Base-by-base conservation (phyloP, 1,284 basidiomycete genomes). In the Cryptococcus depauperatus region DNA sequence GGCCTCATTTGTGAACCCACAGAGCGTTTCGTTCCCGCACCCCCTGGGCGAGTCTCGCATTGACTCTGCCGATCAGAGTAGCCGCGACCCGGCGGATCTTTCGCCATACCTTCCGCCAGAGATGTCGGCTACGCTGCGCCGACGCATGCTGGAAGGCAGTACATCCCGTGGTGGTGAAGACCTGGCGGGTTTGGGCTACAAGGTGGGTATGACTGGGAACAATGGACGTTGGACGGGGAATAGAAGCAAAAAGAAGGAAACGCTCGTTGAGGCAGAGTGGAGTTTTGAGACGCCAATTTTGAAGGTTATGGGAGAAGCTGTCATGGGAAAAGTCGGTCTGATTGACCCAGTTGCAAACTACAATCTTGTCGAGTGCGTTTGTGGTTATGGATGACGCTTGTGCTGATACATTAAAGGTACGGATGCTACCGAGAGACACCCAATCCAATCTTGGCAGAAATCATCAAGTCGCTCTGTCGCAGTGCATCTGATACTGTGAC, bases 291-390 rank as follows among this genome's bases (percentile, higher is more conserved):
- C 35, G 11, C 54, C 56, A 3, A 25, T 53, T 16, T 27, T 41
- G 14, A 43, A 39, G 19, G 48, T 43, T 18, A 41, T 58, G 23
- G 23, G 34, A 13, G 37, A 50, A 8, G 41, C 41, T 2, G 39
- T 55, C n/a, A 18, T 34, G 14, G 29, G 26, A 5, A 41, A 29
- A 33, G 5, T 48, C 4, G 33, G 25, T 18, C n/a, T 35, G 18
- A 16, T 52, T 19, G 26, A 33, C 14, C 34, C 42, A 4, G 23
- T 39, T 14, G 50, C 46, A 3, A 40, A 47, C 13, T 48, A 43
- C n/a, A 43, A 55, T 29, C 16, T 58, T 9, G 54, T 38, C 23
- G 54, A 58, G 52, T 57, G 33, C 49, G 55, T 50, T n/a, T 11
- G 14, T 14, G 7, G 9, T 18, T 30, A n/a, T 11, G 6, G 11